Conservation (phyloP, 192 early-diverging fungal species). For the Dissophora globulifera region DNA sequence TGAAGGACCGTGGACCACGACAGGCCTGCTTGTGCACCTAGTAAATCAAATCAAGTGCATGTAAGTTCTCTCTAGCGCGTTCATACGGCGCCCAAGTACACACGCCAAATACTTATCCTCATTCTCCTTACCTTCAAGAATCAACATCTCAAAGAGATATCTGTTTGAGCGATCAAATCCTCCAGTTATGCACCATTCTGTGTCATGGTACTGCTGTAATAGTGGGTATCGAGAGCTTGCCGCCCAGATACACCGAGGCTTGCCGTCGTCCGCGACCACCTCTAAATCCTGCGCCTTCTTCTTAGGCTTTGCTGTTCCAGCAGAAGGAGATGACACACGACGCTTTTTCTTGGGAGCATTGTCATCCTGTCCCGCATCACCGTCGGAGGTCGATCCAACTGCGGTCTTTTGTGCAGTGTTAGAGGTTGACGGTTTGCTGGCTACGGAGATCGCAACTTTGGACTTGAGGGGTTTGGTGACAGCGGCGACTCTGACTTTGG, state of each 20-base stretch:
- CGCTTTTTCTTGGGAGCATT: background rate
- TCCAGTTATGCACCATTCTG: conserved; percentile 32
- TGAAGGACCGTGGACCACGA: conserved; percentile 48
- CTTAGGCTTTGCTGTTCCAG: too few species aligned
- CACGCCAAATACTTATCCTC: too few species aligned
- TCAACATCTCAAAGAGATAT: conserved; percentile 50
- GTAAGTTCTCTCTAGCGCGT: too few species aligned
- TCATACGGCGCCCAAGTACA: too few species aligned
- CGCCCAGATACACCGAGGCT: conserved; percentile 34
- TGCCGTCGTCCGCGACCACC: conserved; percentile 18
- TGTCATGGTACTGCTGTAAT: conserved; percentile 43
- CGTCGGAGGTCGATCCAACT: too few species aligned
- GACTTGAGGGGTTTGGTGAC: too few species aligned
- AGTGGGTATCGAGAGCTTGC: conserved; percentile 26
- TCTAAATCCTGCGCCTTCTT: background rate
- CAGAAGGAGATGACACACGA: too few species aligned
- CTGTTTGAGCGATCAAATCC: conserved; percentile 46
- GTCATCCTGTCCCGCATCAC: background rate
- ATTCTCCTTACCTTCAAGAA: conserved; percentile 42
- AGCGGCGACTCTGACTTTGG: too few species aligned
- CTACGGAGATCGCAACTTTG: too few species aligned
- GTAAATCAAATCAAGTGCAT: too few species aligned
- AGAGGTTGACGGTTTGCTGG: too few species aligned
- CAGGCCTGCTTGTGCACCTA: conserved; percentile 46
- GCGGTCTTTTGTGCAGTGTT: too few species aligned